phyloP scores from a whole-genome alignment of 768 basidiomycete genomes.

The Tricholoma saponaceum region DNA sequence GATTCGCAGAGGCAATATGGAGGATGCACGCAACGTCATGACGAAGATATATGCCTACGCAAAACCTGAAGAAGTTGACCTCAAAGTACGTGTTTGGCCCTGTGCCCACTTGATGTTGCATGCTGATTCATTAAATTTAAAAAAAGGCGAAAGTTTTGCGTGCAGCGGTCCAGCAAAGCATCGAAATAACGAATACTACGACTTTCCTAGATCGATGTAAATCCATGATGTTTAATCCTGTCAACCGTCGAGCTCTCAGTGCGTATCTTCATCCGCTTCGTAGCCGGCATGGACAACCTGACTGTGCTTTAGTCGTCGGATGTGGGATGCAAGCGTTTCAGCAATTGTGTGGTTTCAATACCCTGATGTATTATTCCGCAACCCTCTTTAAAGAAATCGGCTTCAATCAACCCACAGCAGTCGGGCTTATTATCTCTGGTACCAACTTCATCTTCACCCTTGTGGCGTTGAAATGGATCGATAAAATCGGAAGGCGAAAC shows the following conservation, averaged over 20 bases:
- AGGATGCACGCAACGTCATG: slow-evolving; percentile 50
- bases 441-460: slow-evolving; percentile 80
- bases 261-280: slow-evolving; percentile 17
- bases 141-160: slow-evolving; percentile 54
- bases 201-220: slow-evolving; percentile 52
- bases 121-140: background rate
- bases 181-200: slow-evolving; percentile 57
- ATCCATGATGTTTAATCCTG: slow-evolving; percentile 50
- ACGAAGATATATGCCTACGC: slow-evolving; percentile 68
- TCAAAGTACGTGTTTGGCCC: slow-evolving; percentile 42
- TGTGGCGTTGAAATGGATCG: slow-evolving; percentile 71
- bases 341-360: slow-evolving; percentile 83
- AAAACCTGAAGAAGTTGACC: slow-evolving; percentile 56
- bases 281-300: background rate
- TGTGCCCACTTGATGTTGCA: background rate
- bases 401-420: slow-evolving; percentile 78
- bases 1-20: slow-evolving; percentile 49
- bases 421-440: slow-evolving; percentile 73
- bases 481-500: slow-evolving; percentile 15
- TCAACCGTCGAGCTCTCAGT: slow-evolving; percentile 72
- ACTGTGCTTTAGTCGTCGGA: slow-evolving; percentile 48
- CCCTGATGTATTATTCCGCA: slow-evolving; percentile 71
- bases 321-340: slow-evolving; percentile 84
- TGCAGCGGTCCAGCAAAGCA: slow-evolving; percentile 55
- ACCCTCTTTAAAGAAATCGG: slow-evolving; percentile 79